Evolutionary conservation across 129 eudicot genomes (phyloP), one percentile per base, ranked within the genome.

Genomic region (Lonicera japonica): DNA sequence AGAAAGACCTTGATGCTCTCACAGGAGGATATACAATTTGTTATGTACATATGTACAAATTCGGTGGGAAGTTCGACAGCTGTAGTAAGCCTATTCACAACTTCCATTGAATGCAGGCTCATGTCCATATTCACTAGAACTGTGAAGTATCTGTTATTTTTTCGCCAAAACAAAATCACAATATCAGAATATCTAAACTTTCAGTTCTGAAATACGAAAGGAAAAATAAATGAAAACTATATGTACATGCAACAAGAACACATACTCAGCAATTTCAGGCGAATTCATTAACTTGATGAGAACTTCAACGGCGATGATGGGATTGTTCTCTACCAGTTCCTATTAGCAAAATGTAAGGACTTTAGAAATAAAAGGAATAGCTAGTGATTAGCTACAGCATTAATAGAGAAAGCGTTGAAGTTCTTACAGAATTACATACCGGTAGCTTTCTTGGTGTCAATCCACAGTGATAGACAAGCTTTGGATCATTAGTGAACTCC

Each of bases 41-140:
- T 88, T 66, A 94, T 88, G 82, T 87, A 94, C 86, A 90, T 82
- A 76, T 88, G 96, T 34, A 94, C 80, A 73, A 94, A 94, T 63
- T 88, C 96, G 13, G 89, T 82, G 9, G 99, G 99, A 64, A 94
- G 84, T 64, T 94, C 96, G 67, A 94, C 95, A 0, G 95, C 83
- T 3, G 91, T 85, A 10, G 99, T 94, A 41, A 94, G 80, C 83
- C 96, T 77, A 82, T 94, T 94, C 73, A 94, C 99, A 66, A 94
- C 99, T 80, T 94, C 99, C 99, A 94, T 94, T 9, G 96, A 94
- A 66, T 94, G 99, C 65, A 94, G 89, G 61, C 99, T 94, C 96
- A 94, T 88, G 51, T 94, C 99, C 99, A 94, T 94, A 73, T 85
- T 88, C 67, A 85, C 95, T 24, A 94, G 95, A 63, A 94, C 95